Conservation (phyloP, 2,329 filamentous ascomycete species). For the Iodosphaeria phyllophila region DNA sequence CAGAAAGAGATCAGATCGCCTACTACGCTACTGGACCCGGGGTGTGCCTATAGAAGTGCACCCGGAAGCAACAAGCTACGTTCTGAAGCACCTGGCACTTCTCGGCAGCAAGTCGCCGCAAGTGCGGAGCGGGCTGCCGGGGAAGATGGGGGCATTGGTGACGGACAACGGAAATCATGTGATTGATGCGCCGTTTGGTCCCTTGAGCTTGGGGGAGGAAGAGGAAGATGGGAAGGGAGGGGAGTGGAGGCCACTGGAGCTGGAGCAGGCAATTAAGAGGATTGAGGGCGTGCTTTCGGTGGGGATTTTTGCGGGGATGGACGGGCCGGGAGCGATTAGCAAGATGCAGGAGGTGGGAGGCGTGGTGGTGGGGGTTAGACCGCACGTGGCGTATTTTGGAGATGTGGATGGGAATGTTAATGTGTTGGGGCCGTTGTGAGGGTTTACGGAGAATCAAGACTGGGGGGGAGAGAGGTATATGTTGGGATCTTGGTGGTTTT, state of each 20-base stretch:
- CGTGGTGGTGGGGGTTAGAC: too few species aligned
- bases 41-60: conserved; percentile 86
- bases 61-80: conserved; percentile 61
- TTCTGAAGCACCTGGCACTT: conserved; percentile 50
- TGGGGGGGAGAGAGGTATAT: too few species aligned
- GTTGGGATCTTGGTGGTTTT: too few species aligned
- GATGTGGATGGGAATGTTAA: too few species aligned
- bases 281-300: conserved; percentile 83
- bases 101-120: conserved; percentile 56
- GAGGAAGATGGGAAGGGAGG: conserved; percentile 39
- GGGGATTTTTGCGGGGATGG: conserved; percentile 71
- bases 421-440: too few species aligned
- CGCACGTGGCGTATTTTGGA: too few species aligned
- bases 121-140: conserved; percentile 52
- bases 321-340: conserved; percentile 58
- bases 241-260: conserved; percentile 59
- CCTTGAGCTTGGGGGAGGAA: conserved; percentile 37
- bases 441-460: too few species aligned
- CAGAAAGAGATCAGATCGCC: conserved; percentile 64
- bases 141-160: conserved; percentile 61
- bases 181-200: conserved; percentile 76
- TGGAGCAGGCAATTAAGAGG: conserved; percentile 58
- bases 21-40: conserved; percentile 62
- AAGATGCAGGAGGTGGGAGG: too few species aligned
- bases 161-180: conserved; percentile 82